A percentile compares a stretch with the other conserved stretches of the same genome.
phyloP scores from a whole-genome alignment of 345 rosid species.

The Eucalyptus virginea region DNA sequence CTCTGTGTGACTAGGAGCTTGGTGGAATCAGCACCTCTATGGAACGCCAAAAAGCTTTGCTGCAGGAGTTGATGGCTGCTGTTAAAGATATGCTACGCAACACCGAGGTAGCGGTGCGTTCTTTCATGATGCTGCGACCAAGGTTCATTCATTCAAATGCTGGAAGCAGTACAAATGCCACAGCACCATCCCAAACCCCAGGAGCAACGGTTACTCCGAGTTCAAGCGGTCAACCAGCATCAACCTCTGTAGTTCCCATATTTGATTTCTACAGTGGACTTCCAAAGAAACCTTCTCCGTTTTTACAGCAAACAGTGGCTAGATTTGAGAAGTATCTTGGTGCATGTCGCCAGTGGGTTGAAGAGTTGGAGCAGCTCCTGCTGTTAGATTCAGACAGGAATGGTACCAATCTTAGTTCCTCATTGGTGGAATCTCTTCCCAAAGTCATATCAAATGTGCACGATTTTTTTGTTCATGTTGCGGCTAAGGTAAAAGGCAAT shows the following conservation, averaged over 20 bases:
- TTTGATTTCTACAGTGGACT: conserved; percentile 82
- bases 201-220: conserved; percentile 37
- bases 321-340: conserved; percentile 84
- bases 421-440: conserved; percentile 78
- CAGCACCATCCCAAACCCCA: conserved; percentile 52
- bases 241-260: conserved; percentile 41
- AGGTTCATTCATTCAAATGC: conserved; percentile 52
- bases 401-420: conserved; percentile 30
- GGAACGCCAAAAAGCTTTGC: conserved; percentile 77
- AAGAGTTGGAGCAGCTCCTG: conserved; percentile 87
- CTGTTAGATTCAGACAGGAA: conserved; percentile 62
- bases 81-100: conserved; percentile 78
- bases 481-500: conserved; percentile 68
- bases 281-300: conserved; percentile 84
- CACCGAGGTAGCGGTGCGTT: conserved; percentile 81
- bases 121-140: conserved; percentile 76
- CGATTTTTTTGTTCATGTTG: conserved; percentile 86
- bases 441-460: conserved; percentile 87
- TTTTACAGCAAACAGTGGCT: conserved; percentile 64
- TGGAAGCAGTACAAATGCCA: conserved; percentile 33
- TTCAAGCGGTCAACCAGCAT: conserved; percentile 43
- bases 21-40: conserved; percentile 74
- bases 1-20: conserved; percentile 46
- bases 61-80: conserved; percentile 67
- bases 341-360: conserved; percentile 85